These are phyloP conservation scores for Pseudogymnoascus verrucosus DNA, from an alignment of 2,329 filamentous ascomycete species.

Conservation along the genomic window DNA sequence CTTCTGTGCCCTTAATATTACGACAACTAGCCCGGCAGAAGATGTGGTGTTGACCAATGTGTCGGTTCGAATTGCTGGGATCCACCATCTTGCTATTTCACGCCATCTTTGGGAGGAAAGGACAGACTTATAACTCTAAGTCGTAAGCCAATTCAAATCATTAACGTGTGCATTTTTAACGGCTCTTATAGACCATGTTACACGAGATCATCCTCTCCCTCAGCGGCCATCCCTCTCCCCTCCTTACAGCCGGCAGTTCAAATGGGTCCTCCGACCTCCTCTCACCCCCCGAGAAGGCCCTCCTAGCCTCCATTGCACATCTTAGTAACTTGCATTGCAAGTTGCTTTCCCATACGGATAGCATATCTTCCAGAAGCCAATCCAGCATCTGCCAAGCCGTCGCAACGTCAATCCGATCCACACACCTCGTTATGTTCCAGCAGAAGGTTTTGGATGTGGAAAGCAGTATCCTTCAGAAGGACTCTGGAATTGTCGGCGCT, in stretches of 20 bases:
- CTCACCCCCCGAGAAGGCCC: slow-evolving; percentile 73
- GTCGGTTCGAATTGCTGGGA: slow-evolving; percentile 27
- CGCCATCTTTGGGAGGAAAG: slow-evolving; percentile 11
- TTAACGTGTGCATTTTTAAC: slow-evolving; percentile 9
- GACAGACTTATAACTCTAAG: neutral
- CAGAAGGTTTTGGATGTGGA: slow-evolving; percentile 80
- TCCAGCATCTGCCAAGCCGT: slow-evolving; percentile 84
- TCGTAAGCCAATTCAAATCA: slow-evolving; percentile 8
- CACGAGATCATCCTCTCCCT: slow-evolving; percentile 97
- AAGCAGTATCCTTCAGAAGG: slow-evolving; percentile 63
- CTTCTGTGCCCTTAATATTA: neutral
- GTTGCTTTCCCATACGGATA: slow-evolving; percentile 57
- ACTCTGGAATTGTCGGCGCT: slow-evolving; percentile 75
- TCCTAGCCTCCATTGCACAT: slow-evolving; percentile 68
- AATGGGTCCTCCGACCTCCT: slow-evolving; percentile 40
- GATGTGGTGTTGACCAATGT: slow-evolving; percentile 19
- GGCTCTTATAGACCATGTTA: slow-evolving; percentile 55
- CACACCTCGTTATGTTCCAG: slow-evolving; percentile 74
- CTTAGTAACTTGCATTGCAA: slow-evolving; percentile 71
- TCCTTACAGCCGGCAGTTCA: slow-evolving; percentile 53
- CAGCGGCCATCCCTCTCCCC: slow-evolving; percentile 84
- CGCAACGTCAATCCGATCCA: slow-evolving; percentile 65
- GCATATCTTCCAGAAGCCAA: slow-evolving; percentile 61
- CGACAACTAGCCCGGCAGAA: neutral
- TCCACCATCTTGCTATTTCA: slow-evolving; percentile 22